A percentile compares a stretch with the other conserved stretches of the same genome.
phyloP scores from a whole-genome alignment of 2,329 filamentous ascomycete species.

The Botryotinia convoluta region DNA sequence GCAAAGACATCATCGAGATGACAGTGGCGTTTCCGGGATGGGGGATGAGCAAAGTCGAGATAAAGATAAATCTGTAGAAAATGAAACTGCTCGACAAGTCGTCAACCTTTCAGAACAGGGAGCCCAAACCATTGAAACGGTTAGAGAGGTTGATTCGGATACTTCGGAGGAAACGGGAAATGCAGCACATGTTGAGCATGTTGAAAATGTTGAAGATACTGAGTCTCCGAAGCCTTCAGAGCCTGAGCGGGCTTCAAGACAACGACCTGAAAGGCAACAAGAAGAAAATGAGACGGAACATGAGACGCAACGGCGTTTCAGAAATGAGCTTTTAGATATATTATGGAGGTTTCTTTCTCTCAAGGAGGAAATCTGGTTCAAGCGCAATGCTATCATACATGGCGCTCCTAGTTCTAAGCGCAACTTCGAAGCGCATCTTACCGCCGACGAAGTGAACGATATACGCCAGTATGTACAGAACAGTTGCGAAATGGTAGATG shows the following conservation, averaged over 20 bases:
- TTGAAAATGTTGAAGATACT: neutral
- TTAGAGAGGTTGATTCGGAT: neutral
- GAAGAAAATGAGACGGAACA: neutral
- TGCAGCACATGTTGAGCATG: neutral
- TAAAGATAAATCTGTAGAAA: neutral
- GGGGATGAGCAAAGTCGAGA: neutral
- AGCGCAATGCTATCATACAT: neutral
- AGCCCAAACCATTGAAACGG: too few species aligned
- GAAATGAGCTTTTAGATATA: neutral
- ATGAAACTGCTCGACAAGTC: neutral
- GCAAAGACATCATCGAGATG: neutral
- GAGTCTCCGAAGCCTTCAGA: neutral
- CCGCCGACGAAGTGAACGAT: neutral
- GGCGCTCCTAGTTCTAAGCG: neutral
- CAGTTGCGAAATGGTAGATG: neutral
- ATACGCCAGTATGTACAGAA: neutral
- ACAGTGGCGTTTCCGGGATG: neutral
- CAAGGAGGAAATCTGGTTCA: neutral
- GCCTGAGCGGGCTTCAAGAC: too few species aligned
- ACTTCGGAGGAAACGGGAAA: neutral
- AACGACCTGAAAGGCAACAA: neutral
- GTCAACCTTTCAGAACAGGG: neutral
- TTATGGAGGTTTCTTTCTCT: neutral
- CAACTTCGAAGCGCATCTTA: neutral
- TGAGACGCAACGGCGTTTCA: neutral